phyloP scores from a whole-genome alignment of 2,329 filamentous ascomycete genomes.

The Thelonectria rubi region DNA sequence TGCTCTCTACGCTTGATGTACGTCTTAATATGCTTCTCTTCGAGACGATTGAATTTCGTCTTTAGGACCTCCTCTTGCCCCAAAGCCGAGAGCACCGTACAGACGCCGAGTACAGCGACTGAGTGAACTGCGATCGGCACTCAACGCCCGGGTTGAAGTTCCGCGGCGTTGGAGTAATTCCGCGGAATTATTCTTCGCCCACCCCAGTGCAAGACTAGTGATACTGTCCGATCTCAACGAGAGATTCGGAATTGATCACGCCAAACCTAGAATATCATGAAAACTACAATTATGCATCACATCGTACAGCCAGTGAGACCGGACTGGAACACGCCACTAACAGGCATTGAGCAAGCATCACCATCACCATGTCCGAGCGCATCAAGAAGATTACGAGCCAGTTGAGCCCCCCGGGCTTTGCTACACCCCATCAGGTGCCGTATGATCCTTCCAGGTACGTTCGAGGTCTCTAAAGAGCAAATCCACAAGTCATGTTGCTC shows the following conservation, averaged over 20 bases:
- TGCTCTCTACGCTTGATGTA: not conserved
- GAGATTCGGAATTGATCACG: not conserved
- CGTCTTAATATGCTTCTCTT: constrained; percentile 1
- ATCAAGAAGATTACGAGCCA: constrained; percentile 1
- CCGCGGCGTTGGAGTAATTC: not conserved
- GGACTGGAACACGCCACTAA: constrained; percentile 1
- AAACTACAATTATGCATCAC: constrained; percentile 1
- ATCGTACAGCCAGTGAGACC: not conserved
- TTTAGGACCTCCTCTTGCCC: not conserved
- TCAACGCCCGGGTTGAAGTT: not conserved
- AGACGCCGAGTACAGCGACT: not conserved
- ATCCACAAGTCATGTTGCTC: no score
- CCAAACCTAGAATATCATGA: not conserved
- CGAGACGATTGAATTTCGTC: not conserved
- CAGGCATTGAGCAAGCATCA: not conserved
- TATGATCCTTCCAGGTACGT: constrained; percentile 1
- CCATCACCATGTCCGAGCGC: constrained; percentile 3
- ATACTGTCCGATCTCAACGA: not conserved
- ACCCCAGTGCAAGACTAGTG: not conserved
- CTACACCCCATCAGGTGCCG: not conserved
- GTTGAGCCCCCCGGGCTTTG: not conserved
- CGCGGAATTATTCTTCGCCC: not conserved
- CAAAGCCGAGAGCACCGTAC: not conserved
- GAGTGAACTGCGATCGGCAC: not conserved
- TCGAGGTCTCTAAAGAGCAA: not conserved